These are phyloP conservation scores for Coffea humblotiana DNA, from an alignment of 305 asterid genomes.

Conservation along the genomic window DNA sequence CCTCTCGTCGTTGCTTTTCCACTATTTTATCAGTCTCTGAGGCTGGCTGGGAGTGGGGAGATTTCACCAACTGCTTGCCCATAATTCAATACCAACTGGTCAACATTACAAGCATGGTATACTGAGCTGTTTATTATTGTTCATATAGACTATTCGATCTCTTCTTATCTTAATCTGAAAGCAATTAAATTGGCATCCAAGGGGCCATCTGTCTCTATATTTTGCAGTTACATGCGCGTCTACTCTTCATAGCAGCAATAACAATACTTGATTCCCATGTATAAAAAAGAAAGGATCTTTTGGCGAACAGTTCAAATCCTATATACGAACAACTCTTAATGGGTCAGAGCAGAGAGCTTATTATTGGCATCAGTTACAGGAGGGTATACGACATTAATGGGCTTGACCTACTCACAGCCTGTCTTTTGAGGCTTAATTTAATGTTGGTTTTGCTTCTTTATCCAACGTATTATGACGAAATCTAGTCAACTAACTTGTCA, in stretches of 20 bases:
- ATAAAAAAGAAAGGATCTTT: neutral
- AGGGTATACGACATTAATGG: conserved; percentile 15
- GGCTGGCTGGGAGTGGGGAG: no score
- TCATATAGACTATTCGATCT: no score
- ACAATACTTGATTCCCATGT: neutral
- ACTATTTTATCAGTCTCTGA: no score
- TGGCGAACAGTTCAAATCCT: conserved; percentile 14
- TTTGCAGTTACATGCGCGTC: neutral
- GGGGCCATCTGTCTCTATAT: neutral
- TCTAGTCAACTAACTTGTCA: conserved; percentile 19
- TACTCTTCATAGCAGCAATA: neutral
- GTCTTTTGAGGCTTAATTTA: conserved; percentile 24
- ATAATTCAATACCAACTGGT: neutral
- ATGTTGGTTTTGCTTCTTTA: conserved; percentile 13
- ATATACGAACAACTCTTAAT: neutral
- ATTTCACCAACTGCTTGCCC: no score
- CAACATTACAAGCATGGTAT: neutral
- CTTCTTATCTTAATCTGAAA: conserved; percentile 2
- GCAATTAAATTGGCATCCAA: conserved; percentile 1
- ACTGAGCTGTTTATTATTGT: neutral
- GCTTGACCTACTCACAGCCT: conserved; percentile 39
- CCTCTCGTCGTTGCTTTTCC: neutral
- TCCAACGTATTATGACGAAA: neutral
- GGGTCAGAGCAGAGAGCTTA: neutral
- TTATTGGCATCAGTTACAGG: conserved; percentile 11